These are phyloP conservation scores for Massariosphaeria phaeospora DNA, from an alignment of 495 filamentous ascomycete genomes.

Conservation along the genomic window DNA sequence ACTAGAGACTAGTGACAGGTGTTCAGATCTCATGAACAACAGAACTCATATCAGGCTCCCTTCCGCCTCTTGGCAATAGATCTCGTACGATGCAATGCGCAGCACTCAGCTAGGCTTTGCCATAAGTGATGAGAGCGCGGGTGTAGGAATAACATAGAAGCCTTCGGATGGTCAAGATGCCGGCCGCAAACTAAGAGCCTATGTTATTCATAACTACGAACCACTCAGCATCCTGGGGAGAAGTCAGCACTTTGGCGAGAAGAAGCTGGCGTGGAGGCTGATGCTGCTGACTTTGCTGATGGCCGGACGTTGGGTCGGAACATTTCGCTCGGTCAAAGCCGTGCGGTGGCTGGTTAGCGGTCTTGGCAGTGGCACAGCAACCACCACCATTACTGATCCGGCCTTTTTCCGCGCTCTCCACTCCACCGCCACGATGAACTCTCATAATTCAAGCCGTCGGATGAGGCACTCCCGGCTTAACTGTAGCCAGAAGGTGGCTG, in stretches of 20 bases:
- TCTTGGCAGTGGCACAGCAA: too few species aligned
- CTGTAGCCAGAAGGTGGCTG: too few species aligned
- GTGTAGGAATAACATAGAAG: background rate
- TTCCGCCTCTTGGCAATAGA: background rate
- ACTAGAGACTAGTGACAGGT: too few species aligned
- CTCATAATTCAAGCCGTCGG: too few species aligned
- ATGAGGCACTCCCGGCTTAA: too few species aligned
- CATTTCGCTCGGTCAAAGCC: too few species aligned
- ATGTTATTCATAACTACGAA: background rate
- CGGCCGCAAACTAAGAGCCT: background rate
- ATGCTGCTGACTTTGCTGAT: background rate
- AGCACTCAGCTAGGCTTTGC: background rate
- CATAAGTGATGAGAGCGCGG: background rate
- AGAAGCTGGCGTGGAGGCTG: conserved; percentile 5
- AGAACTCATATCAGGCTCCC: too few species aligned
- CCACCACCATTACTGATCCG: too few species aligned
- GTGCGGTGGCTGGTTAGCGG: background rate
- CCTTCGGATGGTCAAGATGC: background rate
- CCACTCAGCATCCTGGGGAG: too few species aligned
- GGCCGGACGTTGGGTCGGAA: background rate
- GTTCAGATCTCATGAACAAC: too few species aligned
- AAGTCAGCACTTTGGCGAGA: conserved; percentile 1
- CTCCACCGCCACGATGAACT: too few species aligned
- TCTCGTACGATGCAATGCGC: background rate
- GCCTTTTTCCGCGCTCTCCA: too few species aligned